A percentile compares a stretch with the other conserved stretches of the same genome.
Conservation (phyloP, 2,329 filamentous ascomycete species). For the Trichoderma sp. region DNA sequence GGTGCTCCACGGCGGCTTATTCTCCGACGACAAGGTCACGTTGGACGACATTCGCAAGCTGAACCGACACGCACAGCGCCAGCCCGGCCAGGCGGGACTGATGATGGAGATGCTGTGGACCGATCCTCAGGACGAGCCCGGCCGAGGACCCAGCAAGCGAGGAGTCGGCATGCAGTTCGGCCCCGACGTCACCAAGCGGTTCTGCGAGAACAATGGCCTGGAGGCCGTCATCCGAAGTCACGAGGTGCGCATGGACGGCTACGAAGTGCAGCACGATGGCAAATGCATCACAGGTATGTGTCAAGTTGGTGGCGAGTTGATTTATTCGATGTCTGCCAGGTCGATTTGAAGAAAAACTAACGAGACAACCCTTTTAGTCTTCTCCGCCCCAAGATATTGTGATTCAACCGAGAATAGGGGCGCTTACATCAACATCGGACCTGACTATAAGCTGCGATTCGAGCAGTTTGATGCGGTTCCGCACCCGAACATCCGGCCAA, state of each 20-base stretch:
- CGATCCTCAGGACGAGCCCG: slow-evolving; percentile 83
- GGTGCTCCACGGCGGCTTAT: slow-evolving; percentile 90
- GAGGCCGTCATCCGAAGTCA: slow-evolving; percentile 96
- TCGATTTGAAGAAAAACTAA: slow-evolving; percentile 22
- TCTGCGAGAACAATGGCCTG: slow-evolving; percentile 94
- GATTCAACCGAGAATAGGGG: slow-evolving; percentile 98
- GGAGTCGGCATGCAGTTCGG: slow-evolving; percentile 97
- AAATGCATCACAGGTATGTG: slow-evolving; percentile 82
- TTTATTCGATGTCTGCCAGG: no score
- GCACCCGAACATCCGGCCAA: slow-evolving; percentile 92
- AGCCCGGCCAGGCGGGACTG: slow-evolving; percentile 87
- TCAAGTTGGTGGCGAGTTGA: neutral
- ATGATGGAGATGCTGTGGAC: slow-evolving; percentile 99
- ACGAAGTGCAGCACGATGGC: slow-evolving; percentile 95
- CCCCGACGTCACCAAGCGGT: slow-evolving; percentile 91
- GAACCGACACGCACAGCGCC: slow-evolving; percentile 84
- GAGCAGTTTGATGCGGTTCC: slow-evolving; percentile 95
- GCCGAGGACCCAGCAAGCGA: slow-evolving; percentile 91
- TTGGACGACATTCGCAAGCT: slow-evolving; percentile 93
- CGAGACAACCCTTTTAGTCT: slow-evolving; percentile 58
- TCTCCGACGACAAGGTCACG: slow-evolving; percentile 91
- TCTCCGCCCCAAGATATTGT: slow-evolving; percentile 96
- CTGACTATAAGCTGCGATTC: slow-evolving; percentile 88
- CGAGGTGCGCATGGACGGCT: slow-evolving; percentile 98
- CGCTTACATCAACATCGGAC: slow-evolving; percentile 94